Conservation (phyloP, 179 eudicot genomes). For the Sideroxylon spinosum region DNA sequence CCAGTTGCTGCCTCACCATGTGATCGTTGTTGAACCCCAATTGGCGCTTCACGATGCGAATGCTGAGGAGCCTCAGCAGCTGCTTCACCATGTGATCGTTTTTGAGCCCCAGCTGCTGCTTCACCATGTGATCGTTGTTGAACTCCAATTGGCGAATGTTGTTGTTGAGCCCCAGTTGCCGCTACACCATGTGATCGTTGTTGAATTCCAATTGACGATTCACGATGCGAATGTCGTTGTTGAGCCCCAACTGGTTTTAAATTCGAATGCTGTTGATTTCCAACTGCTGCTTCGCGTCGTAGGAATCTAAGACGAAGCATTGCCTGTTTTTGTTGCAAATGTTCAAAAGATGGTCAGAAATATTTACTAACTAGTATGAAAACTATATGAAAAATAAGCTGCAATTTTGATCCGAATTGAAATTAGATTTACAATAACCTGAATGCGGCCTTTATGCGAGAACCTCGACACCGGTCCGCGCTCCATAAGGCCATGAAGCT, state of each 20-base stretch:
- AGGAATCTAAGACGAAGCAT: slow-evolving; percentile 45
- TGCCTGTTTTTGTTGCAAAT: slow-evolving; percentile 30
- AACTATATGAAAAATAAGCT: too few species aligned
- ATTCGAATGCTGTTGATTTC: slow-evolving; percentile 16
- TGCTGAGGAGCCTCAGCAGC: too few species aligned
- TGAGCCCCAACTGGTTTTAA: background rate
- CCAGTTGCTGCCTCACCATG: background rate
- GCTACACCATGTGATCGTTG: too few species aligned
- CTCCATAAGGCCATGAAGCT: slow-evolving; percentile 38
- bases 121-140: too few species aligned
- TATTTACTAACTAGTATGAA: too few species aligned
- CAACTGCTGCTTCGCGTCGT: slow-evolving; percentile 23
- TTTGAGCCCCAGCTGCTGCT: background rate
- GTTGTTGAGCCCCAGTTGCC: background rate
- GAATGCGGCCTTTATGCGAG: slow-evolving; percentile 62
- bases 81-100: background rate
- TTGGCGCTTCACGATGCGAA: too few species aligned
- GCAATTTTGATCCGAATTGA: too few species aligned
- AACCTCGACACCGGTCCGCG: slow-evolving; percentile 51
- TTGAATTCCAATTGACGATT: too few species aligned
- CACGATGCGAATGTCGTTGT: too few species aligned
- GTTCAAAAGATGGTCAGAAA: background rate
- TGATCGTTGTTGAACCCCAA: too few species aligned
- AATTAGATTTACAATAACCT: slow-evolving; percentile 30
- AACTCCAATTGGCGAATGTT: background rate